phyloP scores from a whole-genome alignment of 176 grass and related monocot species.

The Microstegium vimineum region DNA sequence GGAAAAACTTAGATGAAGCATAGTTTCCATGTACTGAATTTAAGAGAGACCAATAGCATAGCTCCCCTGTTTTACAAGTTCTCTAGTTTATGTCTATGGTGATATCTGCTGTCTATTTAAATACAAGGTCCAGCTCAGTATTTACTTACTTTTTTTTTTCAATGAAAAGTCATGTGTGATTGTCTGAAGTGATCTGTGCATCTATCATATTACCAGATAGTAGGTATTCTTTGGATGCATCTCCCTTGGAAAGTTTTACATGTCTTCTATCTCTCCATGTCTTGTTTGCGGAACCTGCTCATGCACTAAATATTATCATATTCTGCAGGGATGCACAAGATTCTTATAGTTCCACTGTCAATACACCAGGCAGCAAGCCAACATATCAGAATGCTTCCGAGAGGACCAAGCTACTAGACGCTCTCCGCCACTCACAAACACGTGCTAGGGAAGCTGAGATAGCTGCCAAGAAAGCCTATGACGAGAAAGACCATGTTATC shows the following conservation, averaged over 20 bases:
- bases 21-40: not conserved
- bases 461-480: constrained; percentile 64
- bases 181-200: not conserved
- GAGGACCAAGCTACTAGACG: constrained; percentile 61
- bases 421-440: constrained; percentile 86
- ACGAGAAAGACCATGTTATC: constrained; percentile 86
- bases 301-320: not conserved
- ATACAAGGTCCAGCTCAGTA: not conserved
- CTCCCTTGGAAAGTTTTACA: not conserved
- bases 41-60: not conserved
- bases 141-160: not conserved
- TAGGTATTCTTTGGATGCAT: not conserved
- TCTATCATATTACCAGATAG: not conserved
- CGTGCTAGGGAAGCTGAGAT: constrained; percentile 87
- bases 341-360: constrained; percentile 29
- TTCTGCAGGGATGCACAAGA: constrained; percentile 32
- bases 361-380: constrained; percentile 15
- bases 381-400: constrained; percentile 38
- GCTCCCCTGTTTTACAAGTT: not conserved
- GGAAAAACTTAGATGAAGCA: not conserved
- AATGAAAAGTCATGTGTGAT: not conserved
- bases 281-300: not conserved
- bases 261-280: not conserved
- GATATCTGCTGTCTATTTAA: not conserved
- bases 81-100: not conserved